A percentile compares a stretch with the other conserved stretches of the same genome.
phyloP scores from a whole-genome alignment of 129 eudicot species.

The Helianthus tuberosus region DNA sequence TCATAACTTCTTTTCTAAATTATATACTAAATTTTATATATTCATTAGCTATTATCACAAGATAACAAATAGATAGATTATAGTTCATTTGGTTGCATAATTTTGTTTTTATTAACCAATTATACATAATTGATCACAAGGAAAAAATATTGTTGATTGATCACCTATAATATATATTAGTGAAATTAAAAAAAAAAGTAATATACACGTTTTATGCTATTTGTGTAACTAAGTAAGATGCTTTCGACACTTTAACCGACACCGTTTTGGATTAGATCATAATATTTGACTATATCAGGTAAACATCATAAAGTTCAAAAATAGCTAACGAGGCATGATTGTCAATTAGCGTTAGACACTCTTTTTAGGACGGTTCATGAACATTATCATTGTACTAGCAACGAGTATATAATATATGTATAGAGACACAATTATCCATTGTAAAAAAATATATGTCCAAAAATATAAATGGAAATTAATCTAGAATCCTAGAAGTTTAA shows the following conservation, averaged over 20 bases:
- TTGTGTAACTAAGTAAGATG: not conserved
- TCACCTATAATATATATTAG: not conserved
- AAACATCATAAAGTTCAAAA: slow-evolving; percentile 14
- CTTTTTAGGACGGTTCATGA: not conserved
- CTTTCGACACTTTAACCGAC: not conserved
- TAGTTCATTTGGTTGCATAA: not conserved
- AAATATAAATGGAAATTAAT: not conserved
- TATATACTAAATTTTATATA: not conserved
- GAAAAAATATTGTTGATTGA: not conserved
- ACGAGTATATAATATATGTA: not conserved
- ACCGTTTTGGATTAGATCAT: slow-evolving; percentile 5
- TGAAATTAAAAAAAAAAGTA: not conserved
- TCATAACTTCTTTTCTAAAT: not conserved
- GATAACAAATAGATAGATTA: not conserved
- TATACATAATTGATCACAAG: not conserved
- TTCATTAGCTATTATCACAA: not conserved
- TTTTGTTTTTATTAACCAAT: not conserved
- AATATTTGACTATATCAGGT: not conserved
- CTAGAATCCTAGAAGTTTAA: not conserved
- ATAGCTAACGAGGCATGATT: not conserved
- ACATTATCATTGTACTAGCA: not conserved
- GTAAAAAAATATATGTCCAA: not conserved
- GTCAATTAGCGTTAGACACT: no score
- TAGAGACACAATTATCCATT: not conserved
- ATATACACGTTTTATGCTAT: not conserved